These are phyloP conservation scores for Citrus hindsii DNA, from an alignment of 345 rosid genomes.

Conservation along the genomic window DNA sequence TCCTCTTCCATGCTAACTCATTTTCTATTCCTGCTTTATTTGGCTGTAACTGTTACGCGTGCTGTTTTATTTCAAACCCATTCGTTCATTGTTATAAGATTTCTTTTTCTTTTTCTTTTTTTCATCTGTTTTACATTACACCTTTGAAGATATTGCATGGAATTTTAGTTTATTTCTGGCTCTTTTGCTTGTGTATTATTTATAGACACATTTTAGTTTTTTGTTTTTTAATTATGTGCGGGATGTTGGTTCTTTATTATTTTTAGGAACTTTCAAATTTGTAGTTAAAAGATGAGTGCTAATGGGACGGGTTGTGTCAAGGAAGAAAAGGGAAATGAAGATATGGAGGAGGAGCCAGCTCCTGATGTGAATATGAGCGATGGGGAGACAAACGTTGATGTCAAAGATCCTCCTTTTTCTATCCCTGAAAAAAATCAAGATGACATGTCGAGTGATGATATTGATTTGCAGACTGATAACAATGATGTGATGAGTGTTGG, in stretches of 20 bases:
- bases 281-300: conserved; percentile 4
- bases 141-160: neutral
- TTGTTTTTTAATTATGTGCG: neutral
- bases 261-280: neutral
- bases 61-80: neutral
- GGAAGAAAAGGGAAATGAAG: conserved; percentile 10
- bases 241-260: neutral
- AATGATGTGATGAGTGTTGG: neutral
- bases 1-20: no score
- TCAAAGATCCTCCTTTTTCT: conserved; percentile 13
- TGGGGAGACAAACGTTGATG: conserved; percentile 9
- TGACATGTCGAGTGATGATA: neutral
- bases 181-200: neutral
- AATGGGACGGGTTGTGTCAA: conserved; percentile 16
- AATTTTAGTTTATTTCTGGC: neutral
- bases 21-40: neutral
- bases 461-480: neutral
- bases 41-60: neutral
- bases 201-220: neutral
- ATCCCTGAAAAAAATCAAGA: neutral
- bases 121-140: neutral
- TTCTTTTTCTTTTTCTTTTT: neutral
- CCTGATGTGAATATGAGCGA: neutral
- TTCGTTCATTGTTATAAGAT: neutral
- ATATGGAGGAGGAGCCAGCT: neutral